A percentile compares a stretch with the other conserved stretches of the same genome.
Conservation (phyloP, 495 filamentous ascomycete genomes). For the Penicillium simplicissimum region DNA sequence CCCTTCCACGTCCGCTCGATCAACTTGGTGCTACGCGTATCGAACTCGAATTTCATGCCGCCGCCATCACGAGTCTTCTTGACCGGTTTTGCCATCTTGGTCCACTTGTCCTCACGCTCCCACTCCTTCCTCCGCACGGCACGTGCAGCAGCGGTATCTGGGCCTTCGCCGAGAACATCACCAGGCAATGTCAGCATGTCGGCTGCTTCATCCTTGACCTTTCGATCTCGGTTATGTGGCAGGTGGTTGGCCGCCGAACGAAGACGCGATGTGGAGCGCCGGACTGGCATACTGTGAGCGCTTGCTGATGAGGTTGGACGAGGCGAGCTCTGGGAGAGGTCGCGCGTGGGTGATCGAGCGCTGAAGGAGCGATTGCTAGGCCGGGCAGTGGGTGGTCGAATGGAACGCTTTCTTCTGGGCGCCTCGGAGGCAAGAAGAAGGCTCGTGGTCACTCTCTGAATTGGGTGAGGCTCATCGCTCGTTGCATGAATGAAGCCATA, state of each 20-base stretch:
- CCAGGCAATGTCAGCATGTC: constrained; percentile 85
- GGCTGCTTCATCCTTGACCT: constrained; percentile 78
- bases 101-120: constrained; percentile 89
- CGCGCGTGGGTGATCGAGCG: constrained; percentile 56
- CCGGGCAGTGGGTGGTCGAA: constrained; percentile 48
- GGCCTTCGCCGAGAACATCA: constrained; percentile 57
- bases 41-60: constrained; percentile 89
- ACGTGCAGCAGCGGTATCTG: constrained; percentile 54
- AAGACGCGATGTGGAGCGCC: constrained; percentile 45
- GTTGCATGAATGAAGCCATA: constrained; percentile 86
- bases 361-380: constrained; percentile 48
- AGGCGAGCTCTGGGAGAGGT: constrained; percentile 36
- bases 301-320: constrained; percentile 51
- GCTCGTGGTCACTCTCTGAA: constrained; percentile 67
- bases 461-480: constrained; percentile 49
- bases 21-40: constrained; percentile 78
- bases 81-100: constrained; percentile 85
- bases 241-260: constrained; percentile 72
- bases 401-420: constrained; percentile 57
- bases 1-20: constrained; percentile 96
- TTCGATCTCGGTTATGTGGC: constrained; percentile 72
- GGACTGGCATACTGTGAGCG: constrained; percentile 40
- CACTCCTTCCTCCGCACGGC: constrained; percentile 76
- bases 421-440: constrained; percentile 64
- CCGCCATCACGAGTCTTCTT: constrained; percentile 60